Percentiles rank a stretch among this genome's conserved stretches.
These are phyloP conservation scores for Starmerella davenportii DNA, from an alignment of 805 yeast species.

Conservation along the genomic window DNA sequence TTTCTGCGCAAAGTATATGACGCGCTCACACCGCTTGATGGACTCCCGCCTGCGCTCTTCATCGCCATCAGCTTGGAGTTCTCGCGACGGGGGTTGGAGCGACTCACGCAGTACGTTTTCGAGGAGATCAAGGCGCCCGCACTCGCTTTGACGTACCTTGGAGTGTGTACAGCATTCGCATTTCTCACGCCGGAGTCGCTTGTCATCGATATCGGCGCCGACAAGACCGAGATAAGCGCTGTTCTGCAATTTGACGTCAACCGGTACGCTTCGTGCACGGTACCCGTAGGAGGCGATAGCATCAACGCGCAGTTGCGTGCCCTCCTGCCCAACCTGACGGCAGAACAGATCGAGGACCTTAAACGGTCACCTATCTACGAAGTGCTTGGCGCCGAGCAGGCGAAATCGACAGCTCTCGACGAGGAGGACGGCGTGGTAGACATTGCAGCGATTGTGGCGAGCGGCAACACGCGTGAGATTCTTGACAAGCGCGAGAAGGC, in stretches of 20 bases:
- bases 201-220: conserved; percentile 65
- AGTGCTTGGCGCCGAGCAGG: conserved; percentile 54
- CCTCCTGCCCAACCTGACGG: conserved; percentile 40
- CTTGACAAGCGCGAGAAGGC: conserved; percentile 44
- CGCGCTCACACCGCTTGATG: conserved; percentile 28
- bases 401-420: conserved; percentile 31
- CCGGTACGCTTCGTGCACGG: conserved; percentile 33
- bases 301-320: conserved; percentile 39
- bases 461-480: conserved; percentile 54
- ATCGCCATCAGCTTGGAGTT: conserved; percentile 50
- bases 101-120: conserved; percentile 54
- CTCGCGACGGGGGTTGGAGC: conserved; percentile 51
- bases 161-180: conserved; percentile 59
- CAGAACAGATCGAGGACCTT: conserved; percentile 49
- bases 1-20: conserved; percentile 33
- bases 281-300: conserved; percentile 43
- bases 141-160: conserved; percentile 47
- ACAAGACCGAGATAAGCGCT: conserved; percentile 60
- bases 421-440: conserved; percentile 64
- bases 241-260: conserved; percentile 55
- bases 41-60: conserved; percentile 42
- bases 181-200: conserved; percentile 42
- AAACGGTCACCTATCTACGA: conserved; percentile 64
- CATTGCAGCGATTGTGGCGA: conserved; percentile 74
- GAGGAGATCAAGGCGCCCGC: conserved; percentile 58